Percentiles rank a stretch among this genome's conserved stretches.
These are phyloP conservation scores for Fusarium coffeatum DNA, from an alignment of 2,329 filamentous ascomycete species.

Conservation along the genomic window DNA sequence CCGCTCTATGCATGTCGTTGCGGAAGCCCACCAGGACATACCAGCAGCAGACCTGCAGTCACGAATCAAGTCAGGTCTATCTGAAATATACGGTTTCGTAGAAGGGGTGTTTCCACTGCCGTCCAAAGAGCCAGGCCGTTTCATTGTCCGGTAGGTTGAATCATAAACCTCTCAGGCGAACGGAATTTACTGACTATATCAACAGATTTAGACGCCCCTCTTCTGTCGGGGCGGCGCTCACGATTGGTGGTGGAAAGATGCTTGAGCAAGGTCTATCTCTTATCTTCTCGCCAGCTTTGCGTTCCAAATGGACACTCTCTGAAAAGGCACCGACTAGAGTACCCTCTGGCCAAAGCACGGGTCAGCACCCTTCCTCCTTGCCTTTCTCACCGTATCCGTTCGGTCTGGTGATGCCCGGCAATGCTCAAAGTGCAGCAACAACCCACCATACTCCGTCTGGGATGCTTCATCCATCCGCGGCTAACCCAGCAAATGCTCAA, in stretches of 20 bases:
- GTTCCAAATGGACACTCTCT: slow-evolving; percentile 49
- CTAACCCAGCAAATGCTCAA: slow-evolving; percentile 7
- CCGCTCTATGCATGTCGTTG: slow-evolving; percentile 48
- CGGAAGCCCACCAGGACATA: slow-evolving; percentile 5
- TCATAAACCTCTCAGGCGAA: background rate
- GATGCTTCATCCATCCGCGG: slow-evolving; percentile 18
- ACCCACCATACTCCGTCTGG: slow-evolving; percentile 9
- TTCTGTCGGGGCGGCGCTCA: slow-evolving; percentile 46
- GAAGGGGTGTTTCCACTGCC: slow-evolving; percentile 44
- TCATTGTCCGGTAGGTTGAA: slow-evolving; percentile 49
- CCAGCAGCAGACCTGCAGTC: slow-evolving; percentile 40
- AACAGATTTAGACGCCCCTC: slow-evolving; percentile 45
- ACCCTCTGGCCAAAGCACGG: background rate
- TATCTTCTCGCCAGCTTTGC: slow-evolving; percentile 43
- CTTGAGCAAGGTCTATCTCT: slow-evolving; percentile 46
- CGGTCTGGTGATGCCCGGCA: background rate
- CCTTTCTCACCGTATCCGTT: slow-evolving; percentile 18
- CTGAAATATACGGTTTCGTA: slow-evolving; percentile 47
- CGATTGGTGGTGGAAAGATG: slow-evolving; percentile 38
- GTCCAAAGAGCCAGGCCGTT: slow-evolving; percentile 22
- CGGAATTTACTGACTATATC: background rate
- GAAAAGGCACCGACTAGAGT: slow-evolving; percentile 5
- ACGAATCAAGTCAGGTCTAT: slow-evolving; percentile 48
- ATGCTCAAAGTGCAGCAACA: background rate
- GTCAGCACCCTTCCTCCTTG: background rate